Base-by-base conservation (phyloP, 441 rosid genomes). In the Viola pubescens region DNA sequence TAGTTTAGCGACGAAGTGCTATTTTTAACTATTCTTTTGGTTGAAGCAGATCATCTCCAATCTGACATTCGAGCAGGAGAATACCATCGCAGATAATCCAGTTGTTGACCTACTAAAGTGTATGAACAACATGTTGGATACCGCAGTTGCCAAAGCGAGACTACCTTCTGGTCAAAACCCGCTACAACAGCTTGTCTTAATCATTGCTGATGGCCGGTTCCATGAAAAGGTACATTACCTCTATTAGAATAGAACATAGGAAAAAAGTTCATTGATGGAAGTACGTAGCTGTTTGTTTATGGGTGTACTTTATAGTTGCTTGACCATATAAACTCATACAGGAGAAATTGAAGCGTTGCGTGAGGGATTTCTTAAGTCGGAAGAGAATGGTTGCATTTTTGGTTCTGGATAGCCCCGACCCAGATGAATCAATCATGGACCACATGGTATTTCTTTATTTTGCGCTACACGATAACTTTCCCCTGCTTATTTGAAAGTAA, bases 371-470 rank as follows among this genome's bases (percentile, higher is more conserved):
- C 54, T 70, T 85, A 37, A 83, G 82, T 47, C 81, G 74, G 70
- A 91, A 85, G 69, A 86, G 99, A 41, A 85, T 91, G 99, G 98
- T 94, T 10, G 99, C 97, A 5, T 94, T 88, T 69, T 78, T 94
- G 48, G 84, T 94, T 37, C 78, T 94, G 9, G 98, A 94, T 75
- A 84, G 80, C 65, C 75, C 81, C 4, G 12, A 46, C 46, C 10
- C 49, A 0, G 73, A 85, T 55, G 89, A 87, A 66, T 85, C 98
- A 1, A 87, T 91, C 49, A 61, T 84, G 67, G 86, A 94, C 73
- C 76, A 80, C 34, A 61, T 59, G 97, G 98, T 90, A 77, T 56
- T 56, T 67, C 12, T 56, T 49, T 13, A 37, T 16, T 45, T 38
- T 58, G 48, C 11, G 38, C 5, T 61, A 2, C 54, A 52, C 40